Base-by-base conservation (phyloP, 768 basidiomycete genomes). In the Xerocomellus chrysenteron region DNA sequence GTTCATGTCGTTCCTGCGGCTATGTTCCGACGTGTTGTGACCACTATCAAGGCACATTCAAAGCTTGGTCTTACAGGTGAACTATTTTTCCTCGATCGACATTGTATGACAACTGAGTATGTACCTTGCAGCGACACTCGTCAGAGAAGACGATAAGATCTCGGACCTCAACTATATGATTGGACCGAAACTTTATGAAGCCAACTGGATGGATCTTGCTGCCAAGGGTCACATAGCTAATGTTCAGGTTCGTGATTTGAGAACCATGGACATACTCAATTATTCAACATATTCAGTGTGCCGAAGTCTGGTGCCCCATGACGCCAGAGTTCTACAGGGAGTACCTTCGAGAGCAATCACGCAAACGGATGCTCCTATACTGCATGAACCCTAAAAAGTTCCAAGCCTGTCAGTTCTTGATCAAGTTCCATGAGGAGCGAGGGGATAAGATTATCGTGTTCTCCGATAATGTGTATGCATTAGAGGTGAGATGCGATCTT, bases 321-420 rank as follows among this genome's bases (percentile, higher is more conserved):
- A 96, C 97, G 19, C 96, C 97, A 6, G 95, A 98, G 70, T 99
- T 99, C 72, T 99, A 98, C 73, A 86, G 92, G 61, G 95, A 99
- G 74, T 99, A 99, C 69, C 82, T 99, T 61, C 81, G 91, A 59
- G 92, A 94, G 71, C 88, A 91, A 69, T 91, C 92, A 35, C 82
- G 97, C 56, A 94, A 96, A 72, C 86, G 92, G 61, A 97, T 97
- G 85, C 79, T 99, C 41, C 78, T 99, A 8, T 98, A 98, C 69
- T 98, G 94, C 81, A 99, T 98, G 97, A 99, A 99, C 68, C 97
- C 97, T 14, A 93, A 91, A 69, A 99, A 99, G 78, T 98, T 99
- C 73, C 97, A 99, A 73, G 94, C 96, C 16, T 98, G 96, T 70
- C 97, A 99, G 66, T 99, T 97, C 73, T 78, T 99, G 60, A 98